A percentile compares a stretch with the other conserved stretches of the same genome.
phyloP scores from a whole-genome alignment of 805 yeast species.

The Naumovozyma castellii region DNA sequence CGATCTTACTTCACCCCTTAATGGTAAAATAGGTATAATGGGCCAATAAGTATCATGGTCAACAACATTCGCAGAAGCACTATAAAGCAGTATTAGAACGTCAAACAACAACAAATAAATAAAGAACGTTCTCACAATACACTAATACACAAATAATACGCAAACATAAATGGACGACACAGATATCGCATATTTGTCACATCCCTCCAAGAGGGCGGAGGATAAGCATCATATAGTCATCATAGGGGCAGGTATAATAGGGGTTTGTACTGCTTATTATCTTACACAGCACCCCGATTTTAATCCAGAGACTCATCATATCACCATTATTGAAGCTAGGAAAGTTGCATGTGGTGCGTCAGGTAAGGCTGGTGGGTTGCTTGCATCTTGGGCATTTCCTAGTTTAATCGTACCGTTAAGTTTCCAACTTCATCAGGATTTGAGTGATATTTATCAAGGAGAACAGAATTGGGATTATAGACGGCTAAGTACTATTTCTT shows the following conservation, averaged over 20 bases:
- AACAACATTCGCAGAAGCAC: no score
- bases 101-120: no score
- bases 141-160: no score
- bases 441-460: conserved; percentile 74
- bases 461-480: conserved; percentile 88
- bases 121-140: no score
- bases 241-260: conserved; percentile 93
- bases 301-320: conserved; percentile 62
- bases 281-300: conserved; percentile 74
- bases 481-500: conserved; percentile 71
- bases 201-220: conserved; percentile 14
- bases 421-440: conserved; percentile 74
- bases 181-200: conserved; percentile 2
- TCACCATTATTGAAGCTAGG: conserved; percentile 78
- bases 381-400: conserved; percentile 96
- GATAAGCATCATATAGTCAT: conserved; percentile 71
- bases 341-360: conserved; percentile 96
- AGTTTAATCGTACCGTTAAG: conserved; percentile 85
- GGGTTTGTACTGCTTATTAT: conserved; percentile 89
- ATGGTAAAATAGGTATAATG: no score
- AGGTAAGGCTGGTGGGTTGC: conserved; percentile 93
- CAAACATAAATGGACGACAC: conserved; percentile 1
- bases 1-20: no score
- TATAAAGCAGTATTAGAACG: no score
- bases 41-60: no score